A percentile compares a stretch with the other conserved stretches of the same genome.
phyloP scores from a whole-genome alignment of 257 asterid species.

The Agastache rugosa region DNA sequence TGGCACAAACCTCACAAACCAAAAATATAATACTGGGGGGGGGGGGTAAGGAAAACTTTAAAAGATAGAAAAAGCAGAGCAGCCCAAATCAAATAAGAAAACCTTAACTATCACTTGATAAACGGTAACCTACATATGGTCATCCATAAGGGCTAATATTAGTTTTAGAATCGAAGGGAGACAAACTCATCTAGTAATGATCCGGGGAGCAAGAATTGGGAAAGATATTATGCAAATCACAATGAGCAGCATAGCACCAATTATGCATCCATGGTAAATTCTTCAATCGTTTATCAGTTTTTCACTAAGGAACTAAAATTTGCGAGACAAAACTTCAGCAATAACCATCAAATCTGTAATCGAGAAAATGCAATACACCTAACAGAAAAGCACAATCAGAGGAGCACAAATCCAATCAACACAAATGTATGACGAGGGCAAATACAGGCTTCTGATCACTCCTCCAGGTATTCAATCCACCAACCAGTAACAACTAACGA shows the following conservation, averaged over 20 bases:
- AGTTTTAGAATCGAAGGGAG: not conserved
- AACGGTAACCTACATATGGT: slow-evolving; percentile 11
- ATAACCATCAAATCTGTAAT: slow-evolving; percentile 13
- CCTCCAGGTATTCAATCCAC: not conserved
- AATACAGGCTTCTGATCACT: too few species aligned
- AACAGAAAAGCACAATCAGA: not conserved
- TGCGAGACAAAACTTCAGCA: slow-evolving; percentile 18
- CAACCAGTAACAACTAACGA: slow-evolving; percentile 22
- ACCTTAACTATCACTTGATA: not conserved
- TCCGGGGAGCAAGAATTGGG: not conserved
- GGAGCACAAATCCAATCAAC: too few species aligned
- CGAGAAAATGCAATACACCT: not conserved
- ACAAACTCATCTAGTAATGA: not conserved
- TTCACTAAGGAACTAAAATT: not conserved
- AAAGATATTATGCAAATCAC: not conserved
- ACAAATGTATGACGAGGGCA: too few species aligned
- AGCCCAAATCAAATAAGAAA: slow-evolving; percentile 14
- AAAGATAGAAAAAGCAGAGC: slow-evolving; percentile 18
- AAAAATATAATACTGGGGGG: too few species aligned
- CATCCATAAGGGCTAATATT: not conserved
- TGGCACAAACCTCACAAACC: too few species aligned
- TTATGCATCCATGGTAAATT: not conserved
- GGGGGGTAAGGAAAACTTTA: not conserved
- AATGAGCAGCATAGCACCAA: not conserved
- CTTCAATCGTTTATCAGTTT: not conserved